These are phyloP conservation scores for Isabelozyma heimii DNA, from an alignment of 805 yeast species.

Conservation along the genomic window DNA sequence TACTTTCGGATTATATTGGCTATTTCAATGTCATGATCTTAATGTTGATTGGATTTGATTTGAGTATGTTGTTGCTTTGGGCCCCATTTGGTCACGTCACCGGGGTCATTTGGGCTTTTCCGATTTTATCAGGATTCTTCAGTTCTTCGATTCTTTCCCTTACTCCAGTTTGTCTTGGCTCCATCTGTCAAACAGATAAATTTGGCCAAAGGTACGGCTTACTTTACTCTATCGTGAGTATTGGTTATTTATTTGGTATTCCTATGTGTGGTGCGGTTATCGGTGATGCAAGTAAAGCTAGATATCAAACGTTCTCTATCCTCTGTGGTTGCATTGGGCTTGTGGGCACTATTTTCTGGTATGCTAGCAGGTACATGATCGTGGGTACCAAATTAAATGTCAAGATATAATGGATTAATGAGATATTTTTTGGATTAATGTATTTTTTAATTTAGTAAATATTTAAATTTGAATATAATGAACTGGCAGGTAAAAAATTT, in stretches of 20 bases:
- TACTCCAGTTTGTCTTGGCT: slow-evolving; percentile 69
- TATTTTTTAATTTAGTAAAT: no score
- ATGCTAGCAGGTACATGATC: not conserved
- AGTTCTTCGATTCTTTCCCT: slow-evolving; percentile 61
- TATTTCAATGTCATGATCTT: slow-evolving; percentile 54
- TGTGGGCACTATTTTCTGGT: not conserved
- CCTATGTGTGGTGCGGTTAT: slow-evolving; percentile 37
- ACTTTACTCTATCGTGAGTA: slow-evolving; percentile 56
- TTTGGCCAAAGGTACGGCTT: slow-evolving; percentile 72
- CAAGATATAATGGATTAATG: no score
- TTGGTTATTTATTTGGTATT: slow-evolving; percentile 34
- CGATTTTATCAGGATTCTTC: slow-evolving; percentile 55
- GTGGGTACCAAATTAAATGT: not conserved
- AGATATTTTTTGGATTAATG: no score
- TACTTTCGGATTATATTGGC: slow-evolving; percentile 53
- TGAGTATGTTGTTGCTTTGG: slow-evolving; percentile 59
- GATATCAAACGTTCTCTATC: slow-evolving; percentile 29
- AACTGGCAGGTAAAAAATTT: no score
- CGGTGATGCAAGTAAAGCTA: slow-evolving; percentile 24
- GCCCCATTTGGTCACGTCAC: slow-evolving; percentile 55
- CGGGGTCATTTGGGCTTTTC: slow-evolving; percentile 48
- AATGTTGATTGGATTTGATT: slow-evolving; percentile 43
- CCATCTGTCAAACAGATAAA: slow-evolving; percentile 58
- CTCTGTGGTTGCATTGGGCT: slow-evolving; percentile 21
- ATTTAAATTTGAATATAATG: no score